Conservation (phyloP, 345 rosid genomes). For the Ricinus communis region DNA sequence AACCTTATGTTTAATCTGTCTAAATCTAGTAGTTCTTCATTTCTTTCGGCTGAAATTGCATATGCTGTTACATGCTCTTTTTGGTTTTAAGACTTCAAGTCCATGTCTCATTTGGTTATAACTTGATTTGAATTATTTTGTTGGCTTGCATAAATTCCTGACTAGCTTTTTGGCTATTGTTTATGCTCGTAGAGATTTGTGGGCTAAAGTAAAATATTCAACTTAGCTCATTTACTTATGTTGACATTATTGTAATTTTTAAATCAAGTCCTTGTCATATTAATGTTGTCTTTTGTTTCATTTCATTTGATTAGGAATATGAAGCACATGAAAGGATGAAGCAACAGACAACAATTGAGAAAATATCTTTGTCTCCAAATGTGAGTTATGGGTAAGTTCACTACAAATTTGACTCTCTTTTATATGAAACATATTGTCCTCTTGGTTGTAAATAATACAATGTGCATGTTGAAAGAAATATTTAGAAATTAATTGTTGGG, state of each 20-base stretch:
- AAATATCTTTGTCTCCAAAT: constrained; percentile 58
- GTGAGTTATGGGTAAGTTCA: constrained; percentile 66
- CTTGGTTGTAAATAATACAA: neutral
- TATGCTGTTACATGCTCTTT: neutral
- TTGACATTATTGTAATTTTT: neutral
- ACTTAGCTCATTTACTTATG: neutral
- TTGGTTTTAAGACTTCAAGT: neutral
- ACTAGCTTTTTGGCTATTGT: neutral
- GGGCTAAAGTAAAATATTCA: neutral
- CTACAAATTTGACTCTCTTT: neutral
- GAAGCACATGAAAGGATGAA: constrained; percentile 77
- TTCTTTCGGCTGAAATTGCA: neutral
- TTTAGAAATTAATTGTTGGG: neutral
- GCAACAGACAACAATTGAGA: constrained; percentile 62
- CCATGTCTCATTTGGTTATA: neutral
- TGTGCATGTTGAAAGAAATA: neutral
- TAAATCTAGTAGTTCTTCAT: neutral
- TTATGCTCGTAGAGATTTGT: neutral
- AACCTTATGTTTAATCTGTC: neutral
- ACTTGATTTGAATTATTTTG: neutral
- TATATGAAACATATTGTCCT: neutral
- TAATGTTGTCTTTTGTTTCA: constrained; percentile 1
- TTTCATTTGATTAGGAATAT: constrained; percentile 48
- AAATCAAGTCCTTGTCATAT: neutral
- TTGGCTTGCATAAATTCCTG: neutral